These are phyloP conservation scores for Fraxinus quadrangulata DNA, from an alignment of 257 asterid genomes.

Conservation along the genomic window DNA sequence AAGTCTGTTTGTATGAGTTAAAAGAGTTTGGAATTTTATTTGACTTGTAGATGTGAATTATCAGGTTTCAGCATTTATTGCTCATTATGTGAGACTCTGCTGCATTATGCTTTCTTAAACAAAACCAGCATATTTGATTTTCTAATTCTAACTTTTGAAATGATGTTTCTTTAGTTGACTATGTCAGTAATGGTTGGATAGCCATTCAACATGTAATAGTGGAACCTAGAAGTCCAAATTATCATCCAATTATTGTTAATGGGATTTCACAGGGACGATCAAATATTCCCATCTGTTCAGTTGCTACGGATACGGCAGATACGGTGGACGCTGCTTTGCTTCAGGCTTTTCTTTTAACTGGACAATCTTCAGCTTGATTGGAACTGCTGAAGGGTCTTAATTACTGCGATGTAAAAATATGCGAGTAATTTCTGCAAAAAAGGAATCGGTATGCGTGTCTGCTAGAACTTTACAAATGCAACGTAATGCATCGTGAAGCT, in stretches of 20 bases:
- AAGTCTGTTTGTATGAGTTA: too few species aligned
- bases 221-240: constrained; percentile 19
- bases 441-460: constrained; percentile 66
- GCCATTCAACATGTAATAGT: constrained; percentile 23
- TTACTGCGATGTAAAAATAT: constrained; percentile 78
- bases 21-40: too few species aligned
- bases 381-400: constrained; percentile 79
- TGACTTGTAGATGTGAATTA: not conserved
- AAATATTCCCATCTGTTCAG: constrained; percentile 64
- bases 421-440: constrained; percentile 82
- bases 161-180: not conserved
- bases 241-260: constrained; percentile 22
- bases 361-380: constrained; percentile 81
- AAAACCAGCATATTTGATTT: not conserved
- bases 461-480: constrained; percentile 73
- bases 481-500: constrained; percentile 95
- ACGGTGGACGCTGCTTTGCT: constrained; percentile 84
- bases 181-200: constrained; percentile 6
- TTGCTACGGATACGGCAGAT: constrained; percentile 92
- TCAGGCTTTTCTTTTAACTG: constrained; percentile 85
- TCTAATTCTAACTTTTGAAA: not conserved
- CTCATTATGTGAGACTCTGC: not conserved
- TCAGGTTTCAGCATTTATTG: constrained; percentile 18
- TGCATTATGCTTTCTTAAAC: not conserved
- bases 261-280: constrained; percentile 57